Evolutionary conservation across 768 basidiomycete species (phyloP).

Genomic region (Paxillus involutus): DNA sequence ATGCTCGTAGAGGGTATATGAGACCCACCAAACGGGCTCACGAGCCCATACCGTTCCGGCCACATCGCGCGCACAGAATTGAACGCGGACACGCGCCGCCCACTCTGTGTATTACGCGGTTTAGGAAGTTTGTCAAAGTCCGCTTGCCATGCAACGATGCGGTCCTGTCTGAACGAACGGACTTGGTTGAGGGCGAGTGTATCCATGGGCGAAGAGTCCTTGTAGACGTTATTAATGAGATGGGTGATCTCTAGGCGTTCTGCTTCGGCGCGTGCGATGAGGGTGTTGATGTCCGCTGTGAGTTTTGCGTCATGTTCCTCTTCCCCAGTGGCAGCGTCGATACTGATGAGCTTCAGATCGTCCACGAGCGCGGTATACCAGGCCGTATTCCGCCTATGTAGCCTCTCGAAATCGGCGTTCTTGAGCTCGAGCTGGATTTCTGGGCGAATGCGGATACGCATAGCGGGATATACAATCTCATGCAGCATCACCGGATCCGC

Average conservation of each 20-base stretch:
- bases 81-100: conserved; percentile 62
- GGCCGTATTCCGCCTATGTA: conserved; percentile 66
- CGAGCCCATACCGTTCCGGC: conserved; percentile 59
- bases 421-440: conserved; percentile 88
- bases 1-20: conserved; percentile 63
- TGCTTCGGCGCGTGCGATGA: conserved; percentile 72
- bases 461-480: conserved; percentile 88
- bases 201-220: conserved; percentile 76
- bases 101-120: conserved; percentile 47
- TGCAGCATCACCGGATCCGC: conserved; percentile 79
- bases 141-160: conserved; percentile 94
- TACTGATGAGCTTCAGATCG: conserved; percentile 73
- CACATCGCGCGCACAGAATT: conserved; percentile 72
- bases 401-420: conserved; percentile 82
- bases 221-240: conserved; percentile 78
- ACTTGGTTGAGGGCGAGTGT: conserved; percentile 87
- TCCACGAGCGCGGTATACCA: conserved; percentile 80
- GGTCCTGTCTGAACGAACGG: conserved; percentile 85
- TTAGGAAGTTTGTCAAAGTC: conserved; percentile 88
- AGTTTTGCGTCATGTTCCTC: conserved; percentile 67
- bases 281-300: conserved; percentile 57
- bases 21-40: conserved; percentile 51
- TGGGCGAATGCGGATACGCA: conserved; percentile 80
- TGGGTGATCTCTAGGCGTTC: conserved; percentile 72
- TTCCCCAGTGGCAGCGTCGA: conserved; percentile 79